A percentile compares a stretch with the other conserved stretches of the same genome.
Evolutionary conservation across 352 stramenopile genomes (phyloP).

Genomic region (Phytopythium vexans): DNA sequence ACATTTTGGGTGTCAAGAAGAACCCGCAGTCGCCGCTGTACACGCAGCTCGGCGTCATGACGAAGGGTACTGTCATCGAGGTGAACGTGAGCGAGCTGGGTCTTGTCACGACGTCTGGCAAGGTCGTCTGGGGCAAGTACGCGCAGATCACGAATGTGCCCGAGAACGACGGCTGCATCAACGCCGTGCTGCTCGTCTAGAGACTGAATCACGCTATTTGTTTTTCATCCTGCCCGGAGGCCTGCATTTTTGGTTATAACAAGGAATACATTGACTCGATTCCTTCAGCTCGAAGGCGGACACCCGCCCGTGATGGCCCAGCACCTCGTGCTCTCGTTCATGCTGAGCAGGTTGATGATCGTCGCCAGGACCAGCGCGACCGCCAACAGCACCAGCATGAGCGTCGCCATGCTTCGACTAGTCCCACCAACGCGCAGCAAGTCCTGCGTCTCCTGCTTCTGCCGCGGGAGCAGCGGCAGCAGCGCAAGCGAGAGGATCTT

Average conservation of each 20-base stretch:
- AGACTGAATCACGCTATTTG: neutral
- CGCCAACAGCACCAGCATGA: slow-evolving; percentile 30
- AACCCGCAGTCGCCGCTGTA: slow-evolving; percentile 98
- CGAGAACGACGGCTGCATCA: slow-evolving; percentile 99
- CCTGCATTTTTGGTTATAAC: neutral
- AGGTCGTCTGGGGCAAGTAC: slow-evolving; percentile 99
- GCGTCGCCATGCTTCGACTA: slow-evolving; percentile 27
- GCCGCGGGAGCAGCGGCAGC: slow-evolving; percentile 41
- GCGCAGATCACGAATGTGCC: slow-evolving; percentile 99
- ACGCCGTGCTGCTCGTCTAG: slow-evolving; percentile 98
- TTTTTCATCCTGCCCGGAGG: slow-evolving; percentile 2
- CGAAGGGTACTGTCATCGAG: slow-evolving; percentile 98
- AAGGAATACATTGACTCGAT: too few relatives aligned
- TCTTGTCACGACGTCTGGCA: slow-evolving; percentile 98
- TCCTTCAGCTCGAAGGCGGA: slow-evolving; percentile 16
- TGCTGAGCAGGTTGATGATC: slow-evolving; percentile 41
- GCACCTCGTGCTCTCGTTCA: slow-evolving; percentile 54
- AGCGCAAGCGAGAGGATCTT: slow-evolving; percentile 53
- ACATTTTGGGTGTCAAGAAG: slow-evolving; percentile 99
- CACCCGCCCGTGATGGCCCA: slow-evolving; percentile 56
- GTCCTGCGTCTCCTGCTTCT: slow-evolving; percentile 47
- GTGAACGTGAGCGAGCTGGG: slow-evolving; percentile 99
- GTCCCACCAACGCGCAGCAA: slow-evolving; percentile 35
- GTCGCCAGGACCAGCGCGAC: slow-evolving; percentile 38
- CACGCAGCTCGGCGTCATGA: slow-evolving; percentile 98